Evolutionary conservation across 495 filamentous ascomycete genomes (phyloP).

Genomic region (Penicillium crystallinum): DNA sequence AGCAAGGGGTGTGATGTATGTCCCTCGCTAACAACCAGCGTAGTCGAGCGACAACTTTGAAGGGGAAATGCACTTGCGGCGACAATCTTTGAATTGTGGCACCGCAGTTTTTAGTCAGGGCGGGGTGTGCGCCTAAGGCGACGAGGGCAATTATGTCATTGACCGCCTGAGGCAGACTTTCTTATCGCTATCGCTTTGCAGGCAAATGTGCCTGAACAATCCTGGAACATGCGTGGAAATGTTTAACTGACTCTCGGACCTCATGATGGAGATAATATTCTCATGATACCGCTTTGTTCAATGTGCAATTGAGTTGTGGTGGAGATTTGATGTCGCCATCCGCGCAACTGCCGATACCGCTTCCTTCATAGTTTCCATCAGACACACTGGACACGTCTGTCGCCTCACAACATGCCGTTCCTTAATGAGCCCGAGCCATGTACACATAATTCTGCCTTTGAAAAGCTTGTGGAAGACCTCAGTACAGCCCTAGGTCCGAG

Average conservation of each 20-base stretch:
- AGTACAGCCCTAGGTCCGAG: conserved; percentile 66
- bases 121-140: conserved; percentile 29
- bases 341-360: conserved; percentile 16
- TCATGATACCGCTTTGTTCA: neutral
- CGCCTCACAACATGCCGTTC: conserved; percentile 33
- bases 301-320: neutral
- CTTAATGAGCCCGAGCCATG: conserved; percentile 15
- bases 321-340: conserved; percentile 2
- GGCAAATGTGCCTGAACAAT: neutral
- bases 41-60: conserved; percentile 7
- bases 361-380: neutral
- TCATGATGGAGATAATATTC: neutral
- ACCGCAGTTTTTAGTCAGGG: conserved; percentile 27
- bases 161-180: conserved; percentile 4
- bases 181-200: conserved; percentile 21
- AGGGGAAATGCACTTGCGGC: conserved; percentile 16
- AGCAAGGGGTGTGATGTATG: neutral
- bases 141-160: conserved; percentile 23
- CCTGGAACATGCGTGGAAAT: neutral
- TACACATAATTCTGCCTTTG: conserved; percentile 44
- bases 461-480: conserved; percentile 68
- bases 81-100: conserved; percentile 34
- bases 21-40: conserved; percentile 9
- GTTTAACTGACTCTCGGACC: neutral
- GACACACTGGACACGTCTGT: neutral